A percentile compares a stretch with the other conserved stretches of the same genome.
These are phyloP conservation scores for Vitis hybrid DNA, from an alignment of 177 flowering plant genomes.

Conservation along the genomic window DNA sequence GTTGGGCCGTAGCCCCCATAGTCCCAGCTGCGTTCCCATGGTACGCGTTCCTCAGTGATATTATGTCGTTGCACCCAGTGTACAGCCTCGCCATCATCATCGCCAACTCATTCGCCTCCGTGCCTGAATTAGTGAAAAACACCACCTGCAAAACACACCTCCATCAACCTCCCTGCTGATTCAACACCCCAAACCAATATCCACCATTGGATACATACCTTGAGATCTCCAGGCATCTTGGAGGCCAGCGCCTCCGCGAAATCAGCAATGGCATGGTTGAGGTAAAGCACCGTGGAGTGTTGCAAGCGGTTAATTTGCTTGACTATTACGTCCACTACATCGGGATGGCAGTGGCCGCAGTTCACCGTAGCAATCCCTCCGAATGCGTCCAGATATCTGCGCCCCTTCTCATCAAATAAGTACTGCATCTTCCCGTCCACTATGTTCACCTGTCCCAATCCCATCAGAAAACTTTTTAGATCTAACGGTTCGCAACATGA, in stretches of 20 bases:
- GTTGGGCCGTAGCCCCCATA: constrained; percentile 89
- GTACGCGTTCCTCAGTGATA: constrained; percentile 83
- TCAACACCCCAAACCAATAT: too few relatives aligned
- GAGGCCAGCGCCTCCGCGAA: constrained; percentile 92
- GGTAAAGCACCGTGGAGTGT: constrained; percentile 84
- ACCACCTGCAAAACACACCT: constrained; percentile 53
- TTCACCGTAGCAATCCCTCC: constrained; percentile 92
- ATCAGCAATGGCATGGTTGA: constrained; percentile 73
- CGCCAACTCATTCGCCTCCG: constrained; percentile 96
- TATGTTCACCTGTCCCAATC: constrained; percentile 54
- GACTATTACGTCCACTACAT: constrained; percentile 70
- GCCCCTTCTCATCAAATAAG: constrained; percentile 78
- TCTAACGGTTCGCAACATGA: not conserved
- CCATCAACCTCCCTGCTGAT: too few relatives aligned
- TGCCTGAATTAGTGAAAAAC: constrained; percentile 94
- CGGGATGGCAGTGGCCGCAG: constrained; percentile 97
- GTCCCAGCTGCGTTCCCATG: constrained; percentile 94
- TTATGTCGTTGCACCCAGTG: constrained; percentile 76
- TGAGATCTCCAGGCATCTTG: constrained; percentile 90
- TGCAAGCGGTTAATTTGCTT: constrained; percentile 66
- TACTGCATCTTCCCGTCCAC: constrained; percentile 98
- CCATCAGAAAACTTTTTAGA: not conserved
- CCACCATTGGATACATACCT: constrained; percentile 33
- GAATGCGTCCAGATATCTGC: constrained; percentile 86
- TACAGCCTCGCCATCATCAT: constrained; percentile 86